Percentiles rank a stretch among this genome's conserved stretches.
Conservation (phyloP, 352 stramenopile species). For the Pythium utonaiense region DNA sequence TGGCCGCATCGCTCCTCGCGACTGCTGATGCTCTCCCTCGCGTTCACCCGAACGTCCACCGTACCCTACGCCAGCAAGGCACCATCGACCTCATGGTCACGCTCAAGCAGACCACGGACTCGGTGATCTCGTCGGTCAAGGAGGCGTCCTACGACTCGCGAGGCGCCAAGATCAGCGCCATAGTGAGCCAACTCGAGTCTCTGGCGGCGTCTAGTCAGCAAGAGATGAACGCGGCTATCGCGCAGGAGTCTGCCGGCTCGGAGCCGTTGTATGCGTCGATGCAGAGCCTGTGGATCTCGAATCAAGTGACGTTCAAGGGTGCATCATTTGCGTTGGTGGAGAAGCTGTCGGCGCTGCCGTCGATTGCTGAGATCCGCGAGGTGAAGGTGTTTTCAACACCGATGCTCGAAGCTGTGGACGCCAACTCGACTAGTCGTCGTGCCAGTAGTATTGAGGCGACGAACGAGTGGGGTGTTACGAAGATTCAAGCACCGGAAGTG, state of each 20-base stretch:
- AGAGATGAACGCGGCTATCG: background rate
- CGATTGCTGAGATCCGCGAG: background rate
- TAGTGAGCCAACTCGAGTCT: background rate
- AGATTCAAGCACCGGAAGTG: constrained; percentile 15
- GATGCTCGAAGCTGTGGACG: too few species aligned
- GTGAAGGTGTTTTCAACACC: background rate
- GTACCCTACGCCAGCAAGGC: constrained; percentile 25
- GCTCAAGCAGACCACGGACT: constrained; percentile 21
- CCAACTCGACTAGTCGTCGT: too few species aligned
- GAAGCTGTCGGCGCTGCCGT: constrained; percentile 11
- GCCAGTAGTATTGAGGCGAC: background rate
- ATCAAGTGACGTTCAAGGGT: constrained; percentile 25
- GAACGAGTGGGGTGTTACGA: constrained; percentile 23
- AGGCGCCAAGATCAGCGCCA: constrained; percentile 15
- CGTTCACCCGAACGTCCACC: constrained; percentile 25
- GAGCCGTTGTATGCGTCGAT: constrained; percentile 19
- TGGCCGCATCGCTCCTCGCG: too few species aligned
- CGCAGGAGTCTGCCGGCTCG: constrained; percentile 15
- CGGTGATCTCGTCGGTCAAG: constrained; percentile 10
- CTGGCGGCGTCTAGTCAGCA: constrained; percentile 4
- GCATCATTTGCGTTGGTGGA: constrained; percentile 21
- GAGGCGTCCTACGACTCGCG: constrained; percentile 15
- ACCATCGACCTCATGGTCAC: constrained; percentile 36
- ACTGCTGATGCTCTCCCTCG: constrained; percentile 8
- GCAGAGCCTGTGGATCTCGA: constrained; percentile 30